Base-by-base conservation (phyloP, 2,329 filamentous ascomycete species). In the Aspergillus texensis region DNA sequence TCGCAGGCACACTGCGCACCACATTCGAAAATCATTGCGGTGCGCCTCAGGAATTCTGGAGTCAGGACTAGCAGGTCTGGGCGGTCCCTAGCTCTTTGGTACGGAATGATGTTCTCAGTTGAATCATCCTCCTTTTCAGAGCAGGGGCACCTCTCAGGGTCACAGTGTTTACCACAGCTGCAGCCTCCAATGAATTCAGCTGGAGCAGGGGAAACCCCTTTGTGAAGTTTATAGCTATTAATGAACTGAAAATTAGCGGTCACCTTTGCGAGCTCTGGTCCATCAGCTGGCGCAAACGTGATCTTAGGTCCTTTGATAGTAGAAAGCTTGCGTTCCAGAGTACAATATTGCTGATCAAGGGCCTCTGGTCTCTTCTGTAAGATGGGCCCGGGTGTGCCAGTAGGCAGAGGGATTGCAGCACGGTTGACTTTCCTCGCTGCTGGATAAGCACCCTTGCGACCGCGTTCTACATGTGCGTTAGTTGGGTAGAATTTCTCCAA, bases 11-110 rank as follows among this genome's bases (percentile, higher is more conserved):
- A 83, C 6, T 70, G 67, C 0, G 69, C 65, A 32, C 74, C 80
- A 63, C 81, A 83, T 63, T 83, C 81, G 9, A 72, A 74, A 1
- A 80, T 81, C 67, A 80, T 80, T 0, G 72, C 64, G 16, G 70
- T 76, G 3, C 72, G 65, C 1, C 69, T 65, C 5, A 80, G 65
- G 34, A 80, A 78, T 1, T 73, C 70, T 1, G 69, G 65, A 0
- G 64, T 66, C 0, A 79, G 66, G 0, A 79, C 74, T 10, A 73
- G 53, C 14, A 72, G 53, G 1, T 67, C 57, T 10, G 36, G 11
- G 10, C 63, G 63, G 58, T 71, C 68, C 0, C 32, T 24, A 0
- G 68, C 65, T 6, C 60, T 48, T 19, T 67, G 62, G 55, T 80
- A 80, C 0, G 77, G 71, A 0, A 75, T 66, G 50, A 80, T 78